Percentiles rank a stretch among this genome's conserved stretches.
Evolutionary conservation across 345 rosid species (phyloP).

Genomic region (Lepidium sativum): DNA sequence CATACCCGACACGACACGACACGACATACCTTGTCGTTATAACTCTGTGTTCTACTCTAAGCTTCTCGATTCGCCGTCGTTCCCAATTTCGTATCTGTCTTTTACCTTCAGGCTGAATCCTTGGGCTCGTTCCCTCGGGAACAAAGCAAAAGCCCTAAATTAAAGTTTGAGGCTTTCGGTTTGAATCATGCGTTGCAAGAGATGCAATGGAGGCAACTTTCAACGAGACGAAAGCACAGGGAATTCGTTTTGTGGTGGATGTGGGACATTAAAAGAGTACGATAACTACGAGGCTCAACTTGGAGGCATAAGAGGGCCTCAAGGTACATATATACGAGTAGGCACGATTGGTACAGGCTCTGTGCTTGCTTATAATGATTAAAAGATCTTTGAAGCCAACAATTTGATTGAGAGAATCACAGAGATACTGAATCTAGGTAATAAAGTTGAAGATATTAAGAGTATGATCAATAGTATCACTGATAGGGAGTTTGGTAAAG

Average conservation of each 20-base stretch:
- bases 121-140: neutral
- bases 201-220: constrained; percentile 39
- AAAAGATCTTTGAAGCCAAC: constrained; percentile 51
- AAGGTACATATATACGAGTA: constrained; percentile 44
- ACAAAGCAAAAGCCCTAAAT: neutral
- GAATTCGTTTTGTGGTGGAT: constrained; percentile 33
- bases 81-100: neutral
- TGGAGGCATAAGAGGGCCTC: constrained; percentile 39
- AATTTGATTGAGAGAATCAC: constrained; percentile 33
- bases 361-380: constrained; percentile 39
- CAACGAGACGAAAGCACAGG: constrained; percentile 41
- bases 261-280: constrained; percentile 38
- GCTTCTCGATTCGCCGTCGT: neutral
- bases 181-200: constrained; percentile 32
- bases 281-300: constrained; percentile 42
- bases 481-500: constrained; percentile 53
- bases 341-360: constrained; percentile 61
- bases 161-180: neutral
- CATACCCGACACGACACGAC: neutral
- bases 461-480: constrained; percentile 41
- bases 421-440: constrained; percentile 24
- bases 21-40: no score
- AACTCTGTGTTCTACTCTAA: no score
- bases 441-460: constrained; percentile 24
- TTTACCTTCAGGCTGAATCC: neutral